A percentile compares a stretch with the other conserved stretches of the same genome.
Evolutionary conservation across 2,329 filamentous ascomycete species (phyloP).

Genomic region (Aureobasidium sp.): DNA sequence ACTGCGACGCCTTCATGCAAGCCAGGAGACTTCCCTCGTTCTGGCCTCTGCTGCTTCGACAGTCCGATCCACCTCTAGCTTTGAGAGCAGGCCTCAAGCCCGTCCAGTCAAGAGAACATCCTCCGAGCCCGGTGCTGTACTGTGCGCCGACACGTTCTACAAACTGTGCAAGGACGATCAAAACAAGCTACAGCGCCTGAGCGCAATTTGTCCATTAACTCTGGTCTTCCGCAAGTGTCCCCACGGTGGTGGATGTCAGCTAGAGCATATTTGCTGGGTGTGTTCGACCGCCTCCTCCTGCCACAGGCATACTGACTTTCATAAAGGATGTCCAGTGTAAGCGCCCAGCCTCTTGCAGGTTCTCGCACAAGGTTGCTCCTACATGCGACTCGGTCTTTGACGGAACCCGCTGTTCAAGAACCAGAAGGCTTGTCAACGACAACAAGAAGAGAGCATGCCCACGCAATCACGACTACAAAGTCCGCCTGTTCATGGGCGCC

Average conservation of each 20-base stretch:
- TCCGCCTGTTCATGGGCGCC: not conserved
- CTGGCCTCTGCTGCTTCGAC: not conserved
- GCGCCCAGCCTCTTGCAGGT: not conserved
- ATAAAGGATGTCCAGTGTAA: not conserved
- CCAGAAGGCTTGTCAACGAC: not conserved
- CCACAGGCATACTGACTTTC: not conserved
- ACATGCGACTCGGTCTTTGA: not conserved
- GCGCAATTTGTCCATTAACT: not conserved
- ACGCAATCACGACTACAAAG: constrained; percentile 3
- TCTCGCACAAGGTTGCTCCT: not conserved
- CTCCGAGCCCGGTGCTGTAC: not conserved
- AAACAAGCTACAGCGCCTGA: not conserved
- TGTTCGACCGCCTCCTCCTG: not conserved
- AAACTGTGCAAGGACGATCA: not conserved
- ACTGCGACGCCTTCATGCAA: not conserved
- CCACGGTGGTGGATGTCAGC: not conserved
- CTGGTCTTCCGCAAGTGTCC: not conserved
- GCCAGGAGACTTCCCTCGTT: not conserved
- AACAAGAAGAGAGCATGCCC: not conserved
- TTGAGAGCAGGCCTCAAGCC: not conserved
- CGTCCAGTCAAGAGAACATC: not conserved
- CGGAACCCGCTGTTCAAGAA: not conserved
- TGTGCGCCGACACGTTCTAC: not conserved
- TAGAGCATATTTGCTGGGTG: not conserved
- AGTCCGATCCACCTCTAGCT: not conserved